A percentile compares a stretch with the other conserved stretches of the same genome.
Conservation (phyloP, 306 rosid genomes). For the Cercis canadensis region DNA sequence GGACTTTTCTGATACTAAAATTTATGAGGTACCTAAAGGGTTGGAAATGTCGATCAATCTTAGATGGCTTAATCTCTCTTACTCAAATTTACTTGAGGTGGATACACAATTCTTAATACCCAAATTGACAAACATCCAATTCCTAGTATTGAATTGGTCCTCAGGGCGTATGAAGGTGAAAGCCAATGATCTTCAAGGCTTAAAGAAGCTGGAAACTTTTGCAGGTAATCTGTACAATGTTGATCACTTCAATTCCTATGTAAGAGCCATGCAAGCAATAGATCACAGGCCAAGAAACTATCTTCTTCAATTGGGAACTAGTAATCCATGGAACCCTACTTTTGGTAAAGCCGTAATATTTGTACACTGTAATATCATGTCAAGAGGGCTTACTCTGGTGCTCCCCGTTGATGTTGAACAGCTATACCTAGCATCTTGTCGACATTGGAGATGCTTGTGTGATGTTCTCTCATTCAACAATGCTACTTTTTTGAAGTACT, state of each 20-base stretch:
- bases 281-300: neutral
- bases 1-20: neutral
- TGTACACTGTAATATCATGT: neutral
- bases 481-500: neutral
- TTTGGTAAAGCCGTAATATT: neutral
- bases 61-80: neutral
- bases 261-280: neutral
- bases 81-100: accelerated
- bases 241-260: neutral
- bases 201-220: neutral
- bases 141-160: neutral
- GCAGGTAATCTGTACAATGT: neutral
- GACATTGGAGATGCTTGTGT: neutral
- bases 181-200: neutral
- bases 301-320: neutral
- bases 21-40: neutral
- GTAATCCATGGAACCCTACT: neutral
- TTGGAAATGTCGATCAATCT: neutral
- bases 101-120: neutral
- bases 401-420: neutral
- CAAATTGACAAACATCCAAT: neutral
- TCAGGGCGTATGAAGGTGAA: neutral
- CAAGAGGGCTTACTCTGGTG: neutral
- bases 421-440: neutral
- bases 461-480: neutral